Evolutionary conservation across 2,329 filamentous ascomycete genomes (phyloP).

Genomic region (Zasmidium cellare): DNA sequence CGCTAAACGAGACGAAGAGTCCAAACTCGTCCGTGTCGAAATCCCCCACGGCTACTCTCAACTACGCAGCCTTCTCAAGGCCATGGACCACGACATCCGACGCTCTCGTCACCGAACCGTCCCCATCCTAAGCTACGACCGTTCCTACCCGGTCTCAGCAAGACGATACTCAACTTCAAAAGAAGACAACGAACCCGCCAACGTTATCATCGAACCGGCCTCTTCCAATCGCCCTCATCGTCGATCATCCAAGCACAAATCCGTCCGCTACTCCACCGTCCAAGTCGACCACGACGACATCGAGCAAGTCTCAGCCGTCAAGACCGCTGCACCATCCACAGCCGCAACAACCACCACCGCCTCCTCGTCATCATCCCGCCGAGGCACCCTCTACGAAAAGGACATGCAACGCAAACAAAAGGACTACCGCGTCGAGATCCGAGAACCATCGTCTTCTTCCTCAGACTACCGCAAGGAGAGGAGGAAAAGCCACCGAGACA

Average conservation of each 20-base stretch:
- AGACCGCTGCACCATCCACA: not conserved
- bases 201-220: slow-evolving; percentile 17
- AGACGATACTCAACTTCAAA: slow-evolving; percentile 27
- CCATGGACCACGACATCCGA: slow-evolving; percentile 42
- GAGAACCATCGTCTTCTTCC: slow-evolving; percentile 10
- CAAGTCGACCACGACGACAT: slow-evolving; percentile 13
- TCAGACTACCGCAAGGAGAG: slow-evolving; percentile 2
- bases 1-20: slow-evolving; percentile 28
- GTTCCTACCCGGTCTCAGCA: slow-evolving; percentile 42
- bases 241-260: slow-evolving; percentile 14
- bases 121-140: slow-evolving; percentile 46
- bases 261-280: slow-evolving; percentile 20
- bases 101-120: slow-evolving; percentile 28
- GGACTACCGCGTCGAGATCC: slow-evolving; percentile 20
- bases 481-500: slow-evolving; percentile 4
- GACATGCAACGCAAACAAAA: slow-evolving; percentile 16
- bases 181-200: slow-evolving; percentile 3
- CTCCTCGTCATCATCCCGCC: slow-evolving; percentile 8
- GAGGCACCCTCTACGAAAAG: slow-evolving; percentile 17
- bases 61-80: slow-evolving; percentile 41
- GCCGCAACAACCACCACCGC: not conserved
- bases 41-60: slow-evolving; percentile 44
- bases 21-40: slow-evolving; percentile 48
- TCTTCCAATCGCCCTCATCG: slow-evolving; percentile 3
- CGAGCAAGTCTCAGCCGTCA: slow-evolving; percentile 9